phyloP scores from a whole-genome alignment of 2,329 filamentous ascomycete species.

The Aspergillus calidoustus region DNA sequence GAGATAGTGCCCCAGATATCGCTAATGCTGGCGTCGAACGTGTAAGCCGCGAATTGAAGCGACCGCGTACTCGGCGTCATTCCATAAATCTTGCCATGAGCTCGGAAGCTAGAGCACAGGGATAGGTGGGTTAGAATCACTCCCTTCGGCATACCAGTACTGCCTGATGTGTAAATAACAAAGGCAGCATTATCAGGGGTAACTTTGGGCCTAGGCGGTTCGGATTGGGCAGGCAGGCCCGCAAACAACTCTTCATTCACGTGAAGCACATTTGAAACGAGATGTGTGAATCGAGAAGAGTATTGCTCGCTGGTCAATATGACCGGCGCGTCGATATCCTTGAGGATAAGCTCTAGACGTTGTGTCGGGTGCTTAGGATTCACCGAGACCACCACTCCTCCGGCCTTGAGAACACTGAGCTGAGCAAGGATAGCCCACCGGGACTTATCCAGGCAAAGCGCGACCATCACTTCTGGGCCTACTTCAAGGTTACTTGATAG shows the following conservation, averaged over 20 bases:
- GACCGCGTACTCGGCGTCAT: slow-evolving; percentile 25
- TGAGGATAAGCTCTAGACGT: slow-evolving; percentile 14
- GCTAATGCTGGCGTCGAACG: slow-evolving; percentile 50
- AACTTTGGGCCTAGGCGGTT: not conserved
- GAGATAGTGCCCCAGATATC: slow-evolving; percentile 40
- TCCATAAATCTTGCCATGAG: slow-evolving; percentile 6
- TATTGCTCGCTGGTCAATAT: slow-evolving; percentile 9
- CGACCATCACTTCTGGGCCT: slow-evolving; percentile 30
- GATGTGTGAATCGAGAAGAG: not conserved
- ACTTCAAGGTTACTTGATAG: slow-evolving; percentile 33
- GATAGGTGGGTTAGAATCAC: slow-evolving; percentile 9
- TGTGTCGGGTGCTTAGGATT: slow-evolving; percentile 17
- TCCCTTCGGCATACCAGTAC: slow-evolving; percentile 15
- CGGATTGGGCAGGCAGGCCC: not conserved
- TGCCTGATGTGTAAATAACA: slow-evolving; percentile 15
- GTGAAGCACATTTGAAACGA: slow-evolving; percentile 5
- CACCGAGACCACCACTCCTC: slow-evolving; percentile 28
- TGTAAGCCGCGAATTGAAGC: slow-evolving; percentile 50
- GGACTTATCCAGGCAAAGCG: slow-evolving; percentile 33
- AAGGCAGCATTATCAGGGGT: slow-evolving; percentile 9
- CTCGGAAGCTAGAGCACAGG: slow-evolving; percentile 12
- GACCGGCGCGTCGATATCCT: slow-evolving; percentile 10
- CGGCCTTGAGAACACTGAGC: slow-evolving; percentile 30
- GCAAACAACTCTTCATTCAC: slow-evolving; percentile 2
- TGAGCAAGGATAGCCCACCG: slow-evolving; percentile 31